Conservation (phyloP, 139 green algal genomes). For the Parachlorella kessleri region DNA sequence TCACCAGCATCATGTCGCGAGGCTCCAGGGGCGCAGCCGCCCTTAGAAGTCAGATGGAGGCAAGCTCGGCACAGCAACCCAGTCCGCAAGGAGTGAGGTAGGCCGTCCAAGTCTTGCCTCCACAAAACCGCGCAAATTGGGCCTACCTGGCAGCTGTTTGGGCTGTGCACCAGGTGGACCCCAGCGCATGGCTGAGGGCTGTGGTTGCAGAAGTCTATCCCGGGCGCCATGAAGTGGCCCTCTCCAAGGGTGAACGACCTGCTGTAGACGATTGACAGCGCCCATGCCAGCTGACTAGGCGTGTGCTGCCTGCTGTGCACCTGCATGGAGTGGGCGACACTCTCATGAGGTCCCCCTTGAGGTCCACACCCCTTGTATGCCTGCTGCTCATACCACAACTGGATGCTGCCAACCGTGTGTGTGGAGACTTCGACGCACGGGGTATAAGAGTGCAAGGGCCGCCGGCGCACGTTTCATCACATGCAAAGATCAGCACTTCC, state of each 20-base stretch:
- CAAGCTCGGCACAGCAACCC: too few relatives aligned
- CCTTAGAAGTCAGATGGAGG: too few relatives aligned
- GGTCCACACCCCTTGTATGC: too few relatives aligned
- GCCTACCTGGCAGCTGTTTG: slow-evolving; percentile 16
- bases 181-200: slow-evolving; percentile 20
- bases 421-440: not conserved
- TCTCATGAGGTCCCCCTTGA: too few relatives aligned
- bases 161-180: slow-evolving; percentile 27
- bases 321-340: not conserved
- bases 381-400: too few relatives aligned
- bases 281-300: slow-evolving; percentile 17
- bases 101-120: not conserved
- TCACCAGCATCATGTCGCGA: too few relatives aligned
- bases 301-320: not conserved
- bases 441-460: not conserved
- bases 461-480: too few relatives aligned
- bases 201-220: slow-evolving; percentile 44
- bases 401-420: too few relatives aligned
- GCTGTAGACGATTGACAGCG: slow-evolving; percentile 36
- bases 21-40: too few relatives aligned
- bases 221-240: slow-evolving; percentile 23
- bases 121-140: not conserved
- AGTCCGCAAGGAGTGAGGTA: too few relatives aligned
- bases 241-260: slow-evolving; percentile 24
- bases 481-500: too few relatives aligned